Evolutionary conservation across 148 eudicot genomes (phyloP).

Genomic region (Rhododendron henanense): DNA sequence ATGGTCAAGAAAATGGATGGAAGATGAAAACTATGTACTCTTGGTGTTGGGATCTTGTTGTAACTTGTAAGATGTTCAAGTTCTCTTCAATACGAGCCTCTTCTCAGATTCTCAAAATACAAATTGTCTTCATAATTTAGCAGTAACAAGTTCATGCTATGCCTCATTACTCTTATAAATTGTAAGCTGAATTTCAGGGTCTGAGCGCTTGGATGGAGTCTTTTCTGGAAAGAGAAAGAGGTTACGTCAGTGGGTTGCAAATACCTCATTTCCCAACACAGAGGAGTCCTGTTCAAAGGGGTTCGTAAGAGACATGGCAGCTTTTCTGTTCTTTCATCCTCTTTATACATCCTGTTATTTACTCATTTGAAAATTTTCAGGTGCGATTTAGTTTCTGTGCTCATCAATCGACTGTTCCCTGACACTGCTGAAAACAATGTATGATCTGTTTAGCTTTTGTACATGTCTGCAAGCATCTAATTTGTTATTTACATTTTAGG

Average conservation of each 20-base stretch:
- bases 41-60: background rate
- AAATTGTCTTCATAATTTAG: background rate
- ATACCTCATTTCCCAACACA: conserved; percentile 27
- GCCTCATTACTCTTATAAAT: background rate
- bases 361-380: conserved; percentile 28
- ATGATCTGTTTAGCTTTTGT: conserved; percentile 20
- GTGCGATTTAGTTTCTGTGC: conserved; percentile 60
- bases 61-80: background rate
- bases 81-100: background rate
- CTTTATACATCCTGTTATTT: conserved; percentile 9
- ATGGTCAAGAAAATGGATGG: background rate
- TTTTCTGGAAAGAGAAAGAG: conserved; percentile 58
- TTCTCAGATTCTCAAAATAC: background rate
- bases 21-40: background rate
- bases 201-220: conserved; percentile 32
- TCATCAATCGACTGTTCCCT: conserved; percentile 62
- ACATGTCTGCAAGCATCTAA: background rate
- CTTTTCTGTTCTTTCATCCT: conserved; percentile 7
- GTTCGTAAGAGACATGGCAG: conserved; percentile 48
- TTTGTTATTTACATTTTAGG: conserved; percentile 8
- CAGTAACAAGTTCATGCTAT: background rate
- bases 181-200: conserved; percentile 24
- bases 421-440: conserved; percentile 39
- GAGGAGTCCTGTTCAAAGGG: conserved; percentile 28
- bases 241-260: conserved; percentile 45